Percentiles rank a stretch among this genome's conserved stretches.
These are phyloP conservation scores for Geotrichum restrictum DNA, from an alignment of 1,139 yeast species.

Conservation along the genomic window DNA sequence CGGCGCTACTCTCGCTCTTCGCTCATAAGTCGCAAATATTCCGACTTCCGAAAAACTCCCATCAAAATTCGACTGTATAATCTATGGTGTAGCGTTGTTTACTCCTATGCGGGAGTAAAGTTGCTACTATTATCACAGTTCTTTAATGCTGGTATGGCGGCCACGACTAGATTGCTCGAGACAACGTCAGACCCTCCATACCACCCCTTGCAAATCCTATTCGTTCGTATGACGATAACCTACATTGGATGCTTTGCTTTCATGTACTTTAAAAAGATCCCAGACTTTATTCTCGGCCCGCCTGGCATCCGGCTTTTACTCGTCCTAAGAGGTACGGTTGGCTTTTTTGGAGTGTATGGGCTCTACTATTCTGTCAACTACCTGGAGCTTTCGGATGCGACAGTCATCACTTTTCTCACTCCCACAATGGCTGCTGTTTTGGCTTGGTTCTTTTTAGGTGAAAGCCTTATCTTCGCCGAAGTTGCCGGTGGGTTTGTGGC, in stretches of 20 bases:
- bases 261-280: slow-evolving; percentile 47
- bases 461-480: slow-evolving; percentile 64
- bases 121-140: slow-evolving; percentile 45
- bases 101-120: slow-evolving; percentile 29
- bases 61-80: slow-evolving; percentile 1
- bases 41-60: slow-evolving; percentile 10
- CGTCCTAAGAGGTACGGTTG: slow-evolving; percentile 63
- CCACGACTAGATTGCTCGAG: slow-evolving; percentile 66
- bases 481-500: slow-evolving; percentile 66
- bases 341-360: slow-evolving; percentile 76
- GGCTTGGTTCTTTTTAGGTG: slow-evolving; percentile 66
- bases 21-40: slow-evolving; percentile 7
- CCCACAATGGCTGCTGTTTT: slow-evolving; percentile 75
- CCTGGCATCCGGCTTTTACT: slow-evolving; percentile 52
- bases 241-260: slow-evolving; percentile 53
- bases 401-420: slow-evolving; percentile 70
- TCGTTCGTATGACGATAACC: slow-evolving; percentile 74
- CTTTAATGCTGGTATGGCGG: slow-evolving; percentile 72
- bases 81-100: slow-evolving; percentile 15
- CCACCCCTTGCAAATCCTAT: slow-evolving; percentile 72
- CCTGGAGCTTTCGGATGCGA: slow-evolving; percentile 72
- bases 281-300: slow-evolving; percentile 72
- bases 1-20: slow-evolving; percentile 2
- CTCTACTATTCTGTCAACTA: slow-evolving; percentile 71
- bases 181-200: slow-evolving; percentile 60